Percentiles rank a stretch among this genome's conserved stretches.
Evolutionary conservation across 2,329 filamentous ascomycete genomes (phyloP).

Genomic region (Epichloe coenophiala): DNA sequence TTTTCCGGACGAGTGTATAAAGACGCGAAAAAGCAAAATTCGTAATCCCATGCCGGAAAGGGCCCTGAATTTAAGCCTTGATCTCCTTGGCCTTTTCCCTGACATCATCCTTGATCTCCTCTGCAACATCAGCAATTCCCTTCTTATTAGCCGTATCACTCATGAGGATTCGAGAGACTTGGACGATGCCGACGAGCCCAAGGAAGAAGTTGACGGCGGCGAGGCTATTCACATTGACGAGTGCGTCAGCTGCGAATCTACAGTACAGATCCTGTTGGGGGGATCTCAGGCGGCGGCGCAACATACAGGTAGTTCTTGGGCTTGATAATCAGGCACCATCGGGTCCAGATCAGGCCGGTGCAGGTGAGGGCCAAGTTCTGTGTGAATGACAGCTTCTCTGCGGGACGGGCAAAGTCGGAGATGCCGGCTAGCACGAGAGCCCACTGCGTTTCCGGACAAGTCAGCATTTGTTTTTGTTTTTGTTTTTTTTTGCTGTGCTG

Average conservation of each 20-base stretch:
- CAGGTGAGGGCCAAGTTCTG: slow-evolving; percentile 84
- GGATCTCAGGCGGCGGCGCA: background rate
- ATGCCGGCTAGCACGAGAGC: slow-evolving; percentile 82
- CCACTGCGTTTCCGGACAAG: slow-evolving; percentile 46
- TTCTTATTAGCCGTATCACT: slow-evolving; percentile 51
- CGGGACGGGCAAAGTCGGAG: slow-evolving; percentile 81
- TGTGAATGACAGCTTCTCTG: slow-evolving; percentile 81
- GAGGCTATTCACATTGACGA: slow-evolving; percentile 40
- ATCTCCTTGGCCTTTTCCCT: slow-evolving; percentile 18
- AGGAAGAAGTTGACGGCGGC: slow-evolving; percentile 98
- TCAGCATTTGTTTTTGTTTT: too few species aligned
- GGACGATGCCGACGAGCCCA: slow-evolving; percentile 70
- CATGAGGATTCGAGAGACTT: slow-evolving; percentile 63
- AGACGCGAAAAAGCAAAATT: background rate
- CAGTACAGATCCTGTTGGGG: background rate
- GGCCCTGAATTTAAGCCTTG: background rate
- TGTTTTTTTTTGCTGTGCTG: background rate
- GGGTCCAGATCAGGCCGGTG: slow-evolving; percentile 93
- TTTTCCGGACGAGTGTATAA: too few species aligned
- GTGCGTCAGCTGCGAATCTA: background rate
- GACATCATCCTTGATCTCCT: slow-evolving; percentile 28
- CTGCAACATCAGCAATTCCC: slow-evolving; percentile 18
- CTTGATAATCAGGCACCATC: slow-evolving; percentile 96
- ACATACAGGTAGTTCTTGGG: slow-evolving; percentile 78
- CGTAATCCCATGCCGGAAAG: background rate